Evolutionary conservation across 345 rosid genomes (phyloP).

Genomic region (Aegle marmelos): DNA sequence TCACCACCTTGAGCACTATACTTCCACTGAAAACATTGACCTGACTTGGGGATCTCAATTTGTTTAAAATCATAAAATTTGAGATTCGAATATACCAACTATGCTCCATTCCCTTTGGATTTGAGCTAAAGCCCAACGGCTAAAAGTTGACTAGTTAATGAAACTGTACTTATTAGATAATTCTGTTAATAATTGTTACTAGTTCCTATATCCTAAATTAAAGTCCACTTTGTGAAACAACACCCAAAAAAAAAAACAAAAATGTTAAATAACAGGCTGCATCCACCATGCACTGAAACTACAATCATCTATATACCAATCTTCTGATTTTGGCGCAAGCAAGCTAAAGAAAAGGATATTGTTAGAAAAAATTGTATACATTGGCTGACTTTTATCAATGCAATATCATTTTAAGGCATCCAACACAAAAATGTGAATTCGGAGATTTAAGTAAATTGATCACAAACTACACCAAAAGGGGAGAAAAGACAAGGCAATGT

Average conservation of each 20-base stretch:
- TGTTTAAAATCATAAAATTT: not conserved
- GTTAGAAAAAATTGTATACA: not conserved
- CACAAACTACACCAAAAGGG: not conserved
- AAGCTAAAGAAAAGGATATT: not conserved
- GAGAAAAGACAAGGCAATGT: not conserved
- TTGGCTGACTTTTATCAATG: not conserved
- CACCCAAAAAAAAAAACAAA: not conserved
- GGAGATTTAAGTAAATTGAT: not conserved
- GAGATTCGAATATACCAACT: not conserved
- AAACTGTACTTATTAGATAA: not conserved
- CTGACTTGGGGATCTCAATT: not conserved
- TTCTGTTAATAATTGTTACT: not conserved
- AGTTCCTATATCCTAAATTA: not conserved
- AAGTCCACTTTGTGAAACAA: not conserved
- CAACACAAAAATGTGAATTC: not conserved
- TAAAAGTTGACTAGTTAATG: not conserved
- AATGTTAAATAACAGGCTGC: not conserved
- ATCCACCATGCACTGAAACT: not conserved
- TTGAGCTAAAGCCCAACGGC: not conserved
- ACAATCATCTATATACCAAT: not conserved
- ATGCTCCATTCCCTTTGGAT: not conserved
- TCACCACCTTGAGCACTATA: not conserved
- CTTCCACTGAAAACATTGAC: not conserved
- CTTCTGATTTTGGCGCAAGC: not conserved
- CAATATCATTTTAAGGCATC: not conserved